A percentile compares a stretch with the other conserved stretches of the same genome.
Conservation (phyloP, 2,329 filamentous ascomycete genomes). For the Fusarium sp. region DNA sequence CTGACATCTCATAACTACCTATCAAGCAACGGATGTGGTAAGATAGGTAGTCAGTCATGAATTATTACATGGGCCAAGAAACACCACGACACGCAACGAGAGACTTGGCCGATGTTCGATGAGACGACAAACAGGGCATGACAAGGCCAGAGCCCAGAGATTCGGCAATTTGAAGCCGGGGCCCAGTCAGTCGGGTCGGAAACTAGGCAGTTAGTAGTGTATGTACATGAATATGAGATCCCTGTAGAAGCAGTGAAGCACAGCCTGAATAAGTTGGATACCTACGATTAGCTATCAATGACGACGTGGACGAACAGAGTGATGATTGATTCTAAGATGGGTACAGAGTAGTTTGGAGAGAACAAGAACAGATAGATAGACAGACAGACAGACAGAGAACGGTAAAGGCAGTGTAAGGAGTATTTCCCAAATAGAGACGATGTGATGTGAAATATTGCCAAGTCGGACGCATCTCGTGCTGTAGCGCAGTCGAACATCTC, state of each 20-base stretch:
- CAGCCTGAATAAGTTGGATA: not conserved
- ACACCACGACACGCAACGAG: slow-evolving; percentile 1
- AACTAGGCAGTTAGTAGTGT: not conserved
- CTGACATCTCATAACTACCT: not conserved
- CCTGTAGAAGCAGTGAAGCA: slow-evolving; percentile 3
- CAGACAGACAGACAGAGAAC: not conserved
- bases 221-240: not conserved
- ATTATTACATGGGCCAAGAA: slow-evolving; percentile 30
- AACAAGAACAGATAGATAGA: not conserved
- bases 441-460: slow-evolving; percentile 22
- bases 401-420: slow-evolving; percentile 2
- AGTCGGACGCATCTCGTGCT: slow-evolving; percentile 21
- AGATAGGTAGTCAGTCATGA: not conserved
- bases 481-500: slow-evolving; percentile 30
- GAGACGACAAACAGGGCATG: slow-evolving; percentile 5
- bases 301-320: not conserved
- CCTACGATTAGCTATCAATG: not conserved
- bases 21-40: not conserved
- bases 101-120: slow-evolving; percentile 11
- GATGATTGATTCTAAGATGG: not conserved
- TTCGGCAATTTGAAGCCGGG: slow-evolving; percentile 20
- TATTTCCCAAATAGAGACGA: slow-evolving; percentile 24
- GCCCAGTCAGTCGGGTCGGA: slow-evolving; percentile 25
- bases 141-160: not conserved
- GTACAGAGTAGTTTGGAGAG: not conserved